Percentiles rank a stretch among this genome's conserved stretches.
These are phyloP conservation scores for Botrytis pseudocinerea DNA, from an alignment of 2,329 filamentous ascomycete species.

Conservation along the genomic window DNA sequence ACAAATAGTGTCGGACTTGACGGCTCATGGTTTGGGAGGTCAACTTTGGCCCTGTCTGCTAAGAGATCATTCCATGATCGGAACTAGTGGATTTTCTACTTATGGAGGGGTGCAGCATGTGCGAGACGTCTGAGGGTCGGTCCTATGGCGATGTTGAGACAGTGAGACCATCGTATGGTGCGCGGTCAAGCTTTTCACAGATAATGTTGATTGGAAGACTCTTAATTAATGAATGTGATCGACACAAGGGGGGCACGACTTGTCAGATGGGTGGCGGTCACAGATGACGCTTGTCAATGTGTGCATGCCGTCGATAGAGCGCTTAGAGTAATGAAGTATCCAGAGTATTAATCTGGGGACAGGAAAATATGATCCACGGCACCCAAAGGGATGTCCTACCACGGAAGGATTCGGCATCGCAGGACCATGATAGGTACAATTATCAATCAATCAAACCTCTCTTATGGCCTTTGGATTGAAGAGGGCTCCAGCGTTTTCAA, in stretches of 20 bases:
- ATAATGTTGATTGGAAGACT: slow-evolving; percentile 4
- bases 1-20: slow-evolving; percentile 20
- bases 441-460: neutral
- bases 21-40: neutral
- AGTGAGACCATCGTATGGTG: neutral
- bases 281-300: neutral
- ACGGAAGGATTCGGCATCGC: neutral
- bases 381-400: neutral
- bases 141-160: slow-evolving; percentile 15
- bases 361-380: neutral
- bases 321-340: slow-evolving; percentile 2
- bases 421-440: neutral
- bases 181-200: neutral
- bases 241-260: slow-evolving; percentile 12
- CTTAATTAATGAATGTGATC: neutral
- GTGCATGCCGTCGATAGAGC: neutral
- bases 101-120: neutral
- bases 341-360: neutral
- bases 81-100: neutral
- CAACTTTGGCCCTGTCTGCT: neutral
- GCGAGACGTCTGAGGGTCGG: slow-evolving; percentile 13
- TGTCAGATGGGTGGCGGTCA: slow-evolving; percentile 9
- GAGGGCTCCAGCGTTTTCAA: slow-evolving; percentile 2
- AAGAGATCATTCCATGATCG: neutral
- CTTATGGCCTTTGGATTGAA: neutral